phyloP scores from a whole-genome alignment of 345 rosid species.

The Raphanus sativus region DNA sequence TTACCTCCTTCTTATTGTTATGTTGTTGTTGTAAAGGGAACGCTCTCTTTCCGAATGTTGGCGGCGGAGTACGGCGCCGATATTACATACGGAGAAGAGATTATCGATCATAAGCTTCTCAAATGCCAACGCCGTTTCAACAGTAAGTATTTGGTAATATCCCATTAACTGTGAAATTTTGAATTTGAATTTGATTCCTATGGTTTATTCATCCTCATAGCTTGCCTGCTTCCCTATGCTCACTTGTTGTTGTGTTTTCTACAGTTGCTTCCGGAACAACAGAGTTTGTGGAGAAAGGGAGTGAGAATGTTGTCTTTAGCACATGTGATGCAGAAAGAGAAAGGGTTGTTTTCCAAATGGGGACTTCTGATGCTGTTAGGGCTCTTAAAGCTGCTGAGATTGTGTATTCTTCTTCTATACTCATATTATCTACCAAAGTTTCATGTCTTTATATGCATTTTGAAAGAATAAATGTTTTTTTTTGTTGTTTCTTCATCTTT shows the following conservation, averaged over 20 bases:
- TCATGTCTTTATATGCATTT: background rate
- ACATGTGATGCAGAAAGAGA: slow-evolving; percentile 66
- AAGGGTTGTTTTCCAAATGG: slow-evolving; percentile 80
- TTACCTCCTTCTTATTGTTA: background rate
- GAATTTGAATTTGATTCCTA: background rate
- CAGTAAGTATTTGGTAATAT: slow-evolving; percentile 39
- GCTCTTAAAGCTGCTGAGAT: slow-evolving; percentile 79
- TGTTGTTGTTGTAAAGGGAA: slow-evolving; percentile 52
- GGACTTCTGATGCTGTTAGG: slow-evolving; percentile 93
- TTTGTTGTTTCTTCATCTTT: background rate
- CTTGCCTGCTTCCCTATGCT: too few species aligned
- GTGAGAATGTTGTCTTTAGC: slow-evolving; percentile 73
- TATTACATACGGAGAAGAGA: slow-evolving; percentile 90
- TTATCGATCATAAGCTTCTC: slow-evolving; percentile 74
- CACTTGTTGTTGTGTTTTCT: slow-evolving; percentile 13
- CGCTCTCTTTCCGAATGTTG: slow-evolving; percentile 69
- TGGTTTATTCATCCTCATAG: too few species aligned
- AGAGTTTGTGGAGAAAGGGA: slow-evolving; percentile 90
- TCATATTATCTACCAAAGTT: background rate
- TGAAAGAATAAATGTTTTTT: background rate
- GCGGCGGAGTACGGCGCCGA: slow-evolving; percentile 91
- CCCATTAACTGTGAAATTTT: background rate
- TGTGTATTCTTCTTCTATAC: slow-evolving; percentile 52
- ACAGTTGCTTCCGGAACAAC: slow-evolving; percentile 59
- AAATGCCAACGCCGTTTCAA: slow-evolving; percentile 72